Base-by-base conservation (phyloP, 116 monocot genomes). In the Thalassia testudinum region DNA sequence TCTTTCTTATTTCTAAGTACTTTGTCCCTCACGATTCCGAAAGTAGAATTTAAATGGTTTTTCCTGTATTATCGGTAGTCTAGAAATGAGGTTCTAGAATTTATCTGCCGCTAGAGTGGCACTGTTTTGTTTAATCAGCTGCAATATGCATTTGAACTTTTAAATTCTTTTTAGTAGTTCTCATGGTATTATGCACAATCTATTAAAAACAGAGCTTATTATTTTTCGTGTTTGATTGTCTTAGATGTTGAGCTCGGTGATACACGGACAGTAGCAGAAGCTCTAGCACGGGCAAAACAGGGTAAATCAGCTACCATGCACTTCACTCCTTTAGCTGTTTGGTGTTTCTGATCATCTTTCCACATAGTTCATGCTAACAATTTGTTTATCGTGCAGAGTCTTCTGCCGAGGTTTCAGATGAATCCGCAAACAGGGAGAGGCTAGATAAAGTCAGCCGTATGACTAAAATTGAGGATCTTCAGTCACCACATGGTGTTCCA, bases 391-490 rank as follows among this genome's bases (percentile, higher is more conserved):
- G 2, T 53, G 70, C 66, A 67, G 78, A 70, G 40, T 62, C 47
- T 53, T 74, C 78, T 54, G 19, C 67, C 54, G 77, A 75, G 57
- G 50, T 57, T 50, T 72, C 76, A 21, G 74, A 77, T 60, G 83
- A 81, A 37, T 62, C 66, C 63, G 67, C 61, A 40, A 68, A 72
- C 52, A 29, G 62, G 28, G 85, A 95, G 59, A 66, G 80, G 18
- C 47, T 66, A 37, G 70, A 70, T 47, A 84, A 66, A 52, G 76
- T 85, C 61, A 59, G 52, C 59, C 78, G 78, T 27, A 81, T 88
- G 84, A 79, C 79, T 48, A 81, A 87, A 70, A 84, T 95, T 50
- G 95, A 95, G 27, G 95, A 95, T 76, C 88, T 95, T 71, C 81
- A 70, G 58, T 81, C 49, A 62, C 75, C 88, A 48, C 81, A 49